Conservation (phyloP, 129 eudicot species). For the Heracleum sosnowskyi region DNA sequence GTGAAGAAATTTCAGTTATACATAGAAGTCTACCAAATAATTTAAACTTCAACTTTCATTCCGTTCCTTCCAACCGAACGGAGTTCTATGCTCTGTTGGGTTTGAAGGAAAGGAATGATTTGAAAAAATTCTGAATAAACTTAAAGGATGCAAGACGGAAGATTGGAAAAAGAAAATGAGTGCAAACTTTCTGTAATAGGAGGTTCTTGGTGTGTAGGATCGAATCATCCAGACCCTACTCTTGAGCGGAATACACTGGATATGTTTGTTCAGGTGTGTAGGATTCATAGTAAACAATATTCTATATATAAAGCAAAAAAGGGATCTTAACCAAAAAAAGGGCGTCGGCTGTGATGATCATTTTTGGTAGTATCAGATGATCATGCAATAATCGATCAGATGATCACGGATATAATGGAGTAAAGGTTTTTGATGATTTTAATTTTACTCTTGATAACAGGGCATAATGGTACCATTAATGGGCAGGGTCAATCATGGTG, state of each 20-base stretch:
- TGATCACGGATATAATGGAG: not conserved
- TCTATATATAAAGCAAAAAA: not conserved
- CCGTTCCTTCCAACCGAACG: not conserved
- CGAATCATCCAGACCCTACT: not conserved
- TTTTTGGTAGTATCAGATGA: not conserved
- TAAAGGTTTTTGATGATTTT: constrained; percentile 16
- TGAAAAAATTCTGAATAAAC: not conserved
- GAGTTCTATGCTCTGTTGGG: not conserved
- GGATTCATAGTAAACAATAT: not conserved
- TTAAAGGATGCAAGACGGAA: not conserved
- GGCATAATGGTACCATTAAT: constrained; percentile 84
- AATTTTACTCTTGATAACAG: constrained; percentile 34
- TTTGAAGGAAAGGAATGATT: not conserved
- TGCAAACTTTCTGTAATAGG: not conserved
- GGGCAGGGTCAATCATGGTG: constrained; percentile 99
- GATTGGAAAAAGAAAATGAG: not conserved
- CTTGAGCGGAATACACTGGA: not conserved
- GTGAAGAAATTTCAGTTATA: not conserved
- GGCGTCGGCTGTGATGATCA: not conserved
- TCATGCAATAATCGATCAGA: not conserved
- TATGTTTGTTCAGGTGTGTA: not conserved
- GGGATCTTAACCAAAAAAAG: not conserved
- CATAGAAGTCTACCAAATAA: not conserved
- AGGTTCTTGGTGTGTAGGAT: not conserved
- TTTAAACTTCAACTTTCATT: not conserved